Conservation (phyloP, 2,329 filamentous ascomycete genomes). For the Ceratocystis destructans region DNA sequence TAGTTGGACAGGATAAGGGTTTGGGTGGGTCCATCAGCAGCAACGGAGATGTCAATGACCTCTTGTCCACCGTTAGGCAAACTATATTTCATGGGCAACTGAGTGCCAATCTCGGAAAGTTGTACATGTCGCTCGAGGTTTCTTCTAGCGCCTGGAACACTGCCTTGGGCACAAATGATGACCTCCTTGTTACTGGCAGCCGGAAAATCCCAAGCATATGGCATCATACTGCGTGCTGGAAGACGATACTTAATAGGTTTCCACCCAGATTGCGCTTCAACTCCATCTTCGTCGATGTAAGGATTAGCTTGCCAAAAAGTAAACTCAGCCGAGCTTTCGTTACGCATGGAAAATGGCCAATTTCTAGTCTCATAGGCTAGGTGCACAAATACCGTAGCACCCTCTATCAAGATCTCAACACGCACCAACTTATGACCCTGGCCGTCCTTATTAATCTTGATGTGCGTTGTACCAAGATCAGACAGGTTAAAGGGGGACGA, state of each 20-base stretch:
- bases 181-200: conserved; percentile 94
- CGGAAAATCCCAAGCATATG: conserved; percentile 98
- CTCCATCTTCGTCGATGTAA: conserved; percentile 79
- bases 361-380: conserved; percentile 82
- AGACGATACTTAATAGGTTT: conserved; percentile 83
- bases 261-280: conserved; percentile 75
- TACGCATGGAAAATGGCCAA: conserved; percentile 98
- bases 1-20: conserved; percentile 90
- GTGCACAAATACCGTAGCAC: conserved; percentile 84
- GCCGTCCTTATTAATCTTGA: conserved; percentile 83
- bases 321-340: conserved; percentile 94
- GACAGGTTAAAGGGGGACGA: conserved; percentile 96
- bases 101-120: conserved; percentile 87
- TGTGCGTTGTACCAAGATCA: conserved; percentile 78
- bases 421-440: conserved; percentile 80
- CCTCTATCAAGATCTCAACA: conserved; percentile 81
- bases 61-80: conserved; percentile 56
- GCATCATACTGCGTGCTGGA: conserved; percentile 93
- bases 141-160: not conserved
- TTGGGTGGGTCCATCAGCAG: conserved; percentile 88
- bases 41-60: conserved; percentile 92
- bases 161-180: conserved; percentile 59
- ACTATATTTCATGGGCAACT: conserved; percentile 84
- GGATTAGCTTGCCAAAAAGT: conserved; percentile 93
- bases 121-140: conserved; percentile 76